A percentile compares a stretch with the other conserved stretches of the same genome.
These are phyloP conservation scores for Smittium culicis DNA, from an alignment of 371 early-diverging fungal genomes.

Conservation along the genomic window DNA sequence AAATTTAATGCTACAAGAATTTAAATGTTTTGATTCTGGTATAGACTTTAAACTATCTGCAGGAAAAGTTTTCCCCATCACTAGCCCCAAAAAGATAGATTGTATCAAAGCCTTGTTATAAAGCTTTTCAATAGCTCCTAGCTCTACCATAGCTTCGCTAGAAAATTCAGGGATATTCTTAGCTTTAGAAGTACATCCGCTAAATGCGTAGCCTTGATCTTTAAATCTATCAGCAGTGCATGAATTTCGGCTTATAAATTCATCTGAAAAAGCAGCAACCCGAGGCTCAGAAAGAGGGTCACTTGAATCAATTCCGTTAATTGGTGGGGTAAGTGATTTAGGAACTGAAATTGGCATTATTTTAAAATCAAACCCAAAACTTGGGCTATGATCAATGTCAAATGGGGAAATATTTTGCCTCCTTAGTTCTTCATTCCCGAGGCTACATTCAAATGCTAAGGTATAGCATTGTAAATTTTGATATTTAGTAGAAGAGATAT, in stretches of 20 bases:
- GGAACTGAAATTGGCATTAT: neutral
- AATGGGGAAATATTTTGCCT: neutral
- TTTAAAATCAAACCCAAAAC: neutral
- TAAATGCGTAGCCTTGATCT: conserved; percentile 9
- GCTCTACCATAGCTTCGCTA: conserved; percentile 22
- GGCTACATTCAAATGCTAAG: conserved; percentile 10
- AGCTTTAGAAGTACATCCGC: conserved; percentile 6
- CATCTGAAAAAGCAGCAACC: too few relatives aligned
- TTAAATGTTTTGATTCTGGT: conserved; percentile 22
- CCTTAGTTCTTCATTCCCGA: conserved; percentile 9
- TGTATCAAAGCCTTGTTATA: conserved; percentile 27
- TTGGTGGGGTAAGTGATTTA: neutral
- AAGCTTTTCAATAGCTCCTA: conserved; percentile 25
- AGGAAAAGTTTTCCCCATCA: conserved; percentile 21
- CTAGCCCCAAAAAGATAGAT: conserved; percentile 28
- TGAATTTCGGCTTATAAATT: too few relatives aligned
- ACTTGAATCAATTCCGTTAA: too few relatives aligned
- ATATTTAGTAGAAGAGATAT: neutral
- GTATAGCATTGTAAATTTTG: conserved; percentile 7
- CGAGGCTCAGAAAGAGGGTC: too few relatives aligned
- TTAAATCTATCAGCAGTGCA: neutral
- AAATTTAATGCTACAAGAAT: conserved; percentile 20
- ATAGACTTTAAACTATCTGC: conserved; percentile 17
- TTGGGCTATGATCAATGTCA: neutral
- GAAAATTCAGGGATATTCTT: conserved; percentile 19